phyloP scores from a whole-genome alignment of 2,329 filamentous ascomycete genomes.

The Neopestalotiopsis sp. region DNA sequence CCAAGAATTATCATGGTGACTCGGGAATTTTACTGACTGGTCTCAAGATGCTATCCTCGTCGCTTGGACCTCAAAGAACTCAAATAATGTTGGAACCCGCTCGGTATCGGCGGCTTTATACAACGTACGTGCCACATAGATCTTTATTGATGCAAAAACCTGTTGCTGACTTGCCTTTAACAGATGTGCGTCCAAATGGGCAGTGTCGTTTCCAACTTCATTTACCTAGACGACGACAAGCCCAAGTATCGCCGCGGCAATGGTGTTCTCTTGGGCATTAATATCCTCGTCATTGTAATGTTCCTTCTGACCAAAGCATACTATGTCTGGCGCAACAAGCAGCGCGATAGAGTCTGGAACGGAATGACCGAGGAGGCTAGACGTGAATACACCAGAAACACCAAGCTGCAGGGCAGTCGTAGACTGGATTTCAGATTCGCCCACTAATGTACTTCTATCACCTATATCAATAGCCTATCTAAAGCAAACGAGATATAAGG shows the following conservation, averaged over 20 bases:
- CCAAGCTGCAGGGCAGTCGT: conserved; percentile 46
- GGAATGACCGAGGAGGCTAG: conserved; percentile 53
- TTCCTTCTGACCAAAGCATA: conserved; percentile 58
- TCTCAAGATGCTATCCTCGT: conserved; percentile 59
- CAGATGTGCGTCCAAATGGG: conserved; percentile 44
- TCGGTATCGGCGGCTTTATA: conserved; percentile 64
- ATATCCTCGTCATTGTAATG: conserved; percentile 51
- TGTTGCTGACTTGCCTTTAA: not conserved
- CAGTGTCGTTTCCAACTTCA: conserved; percentile 40
- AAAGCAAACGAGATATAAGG: too few species aligned
- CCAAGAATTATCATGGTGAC: not conserved
- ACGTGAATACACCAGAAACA: conserved; percentile 50
- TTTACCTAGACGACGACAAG: conserved; percentile 61
- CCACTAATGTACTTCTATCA: conserved; percentile 30
- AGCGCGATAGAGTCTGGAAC: conserved; percentile 51
- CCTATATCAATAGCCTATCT: too few species aligned
- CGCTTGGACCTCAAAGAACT: conserved; percentile 62
- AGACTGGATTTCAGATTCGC: conserved; percentile 48
- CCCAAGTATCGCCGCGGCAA: conserved; percentile 61
- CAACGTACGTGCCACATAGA: conserved; percentile 44
- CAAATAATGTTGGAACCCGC: conserved; percentile 62
- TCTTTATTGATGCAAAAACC: not conserved
- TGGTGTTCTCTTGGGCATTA: conserved; percentile 55
- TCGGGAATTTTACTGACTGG: not conserved
- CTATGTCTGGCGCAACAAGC: conserved; percentile 56